These are phyloP conservation scores for Claviceps arundinis DNA, from an alignment of 2,329 filamentous ascomycete genomes.

Conservation along the genomic window DNA sequence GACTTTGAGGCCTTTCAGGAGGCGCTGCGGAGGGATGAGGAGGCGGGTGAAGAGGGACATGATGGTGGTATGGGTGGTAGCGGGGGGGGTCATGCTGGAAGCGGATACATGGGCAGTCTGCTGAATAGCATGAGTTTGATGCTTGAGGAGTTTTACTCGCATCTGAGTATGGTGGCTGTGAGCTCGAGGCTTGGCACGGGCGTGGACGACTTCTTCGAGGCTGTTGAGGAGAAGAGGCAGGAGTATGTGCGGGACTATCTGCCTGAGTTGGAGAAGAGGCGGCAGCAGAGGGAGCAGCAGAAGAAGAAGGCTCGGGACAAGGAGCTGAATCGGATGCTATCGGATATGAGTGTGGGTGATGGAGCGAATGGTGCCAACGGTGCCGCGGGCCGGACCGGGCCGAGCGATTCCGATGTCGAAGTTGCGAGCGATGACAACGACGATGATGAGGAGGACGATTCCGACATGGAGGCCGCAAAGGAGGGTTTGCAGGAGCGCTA, in stretches of 20 bases:
- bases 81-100: constrained; percentile 55
- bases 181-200: constrained; percentile 87
- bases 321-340: constrained; percentile 88
- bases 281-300: constrained; percentile 60
- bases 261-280: constrained; percentile 73
- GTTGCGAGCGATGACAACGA: constrained; percentile 44
- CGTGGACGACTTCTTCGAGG: constrained; percentile 84
- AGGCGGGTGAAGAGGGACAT: constrained; percentile 60
- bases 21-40: constrained; percentile 69
- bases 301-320: constrained; percentile 61
- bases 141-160: constrained; percentile 93
- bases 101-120: constrained; percentile 90
- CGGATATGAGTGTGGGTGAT: constrained; percentile 55
- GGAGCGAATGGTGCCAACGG: constrained; percentile 14
- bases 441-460: constrained; percentile 40
- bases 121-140: constrained; percentile 97
- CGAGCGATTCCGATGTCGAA: constrained; percentile 33
- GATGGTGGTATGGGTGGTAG: constrained; percentile 51
- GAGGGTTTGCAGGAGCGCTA: constrained; percentile 65
- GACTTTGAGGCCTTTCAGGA: constrained; percentile 94
- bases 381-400: constrained; percentile 14
- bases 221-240: constrained; percentile 71
- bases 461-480: constrained; percentile 45
- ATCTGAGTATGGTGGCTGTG: constrained; percentile 84
- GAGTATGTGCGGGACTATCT: constrained; percentile 88